phyloP scores from a whole-genome alignment of 2,329 filamentous ascomycete genomes.

The Fusarium tuaranense region DNA sequence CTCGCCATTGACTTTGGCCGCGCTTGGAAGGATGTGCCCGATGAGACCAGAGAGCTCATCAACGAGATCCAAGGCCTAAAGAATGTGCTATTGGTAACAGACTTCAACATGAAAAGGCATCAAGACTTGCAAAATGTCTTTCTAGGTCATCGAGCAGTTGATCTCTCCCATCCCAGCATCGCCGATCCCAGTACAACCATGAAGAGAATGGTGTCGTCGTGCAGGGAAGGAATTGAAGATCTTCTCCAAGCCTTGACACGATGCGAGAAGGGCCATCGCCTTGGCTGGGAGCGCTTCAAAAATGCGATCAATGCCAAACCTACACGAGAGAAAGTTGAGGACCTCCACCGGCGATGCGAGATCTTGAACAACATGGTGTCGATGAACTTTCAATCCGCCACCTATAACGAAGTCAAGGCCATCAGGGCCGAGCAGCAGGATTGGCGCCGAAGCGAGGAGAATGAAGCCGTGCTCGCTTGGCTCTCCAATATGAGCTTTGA shows the following conservation, averaged over 20 bases:
- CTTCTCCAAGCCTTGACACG: neutral
- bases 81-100: neutral
- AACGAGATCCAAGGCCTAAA: neutral
- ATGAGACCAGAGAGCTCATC: neutral
- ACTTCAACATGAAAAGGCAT: neutral
- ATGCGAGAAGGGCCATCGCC: neutral
- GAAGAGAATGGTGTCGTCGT: neutral
- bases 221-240: neutral
- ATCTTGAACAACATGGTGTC: neutral
- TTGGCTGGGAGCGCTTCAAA: neutral
- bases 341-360: neutral
- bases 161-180: neutral
- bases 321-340: neutral
- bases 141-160: neutral
- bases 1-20: neutral
- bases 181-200: fast-evolving
- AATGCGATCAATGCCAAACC: neutral
- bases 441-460: neutral
- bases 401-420: neutral
- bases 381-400: neutral
- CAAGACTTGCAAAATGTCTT: neutral
- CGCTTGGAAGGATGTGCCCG: neutral
- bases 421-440: neutral
- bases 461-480: neutral
- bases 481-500: neutral